Evolutionary conservation across 2,329 filamentous ascomycete species (phyloP).

Genomic region (Colletotrichum magnum): DNA sequence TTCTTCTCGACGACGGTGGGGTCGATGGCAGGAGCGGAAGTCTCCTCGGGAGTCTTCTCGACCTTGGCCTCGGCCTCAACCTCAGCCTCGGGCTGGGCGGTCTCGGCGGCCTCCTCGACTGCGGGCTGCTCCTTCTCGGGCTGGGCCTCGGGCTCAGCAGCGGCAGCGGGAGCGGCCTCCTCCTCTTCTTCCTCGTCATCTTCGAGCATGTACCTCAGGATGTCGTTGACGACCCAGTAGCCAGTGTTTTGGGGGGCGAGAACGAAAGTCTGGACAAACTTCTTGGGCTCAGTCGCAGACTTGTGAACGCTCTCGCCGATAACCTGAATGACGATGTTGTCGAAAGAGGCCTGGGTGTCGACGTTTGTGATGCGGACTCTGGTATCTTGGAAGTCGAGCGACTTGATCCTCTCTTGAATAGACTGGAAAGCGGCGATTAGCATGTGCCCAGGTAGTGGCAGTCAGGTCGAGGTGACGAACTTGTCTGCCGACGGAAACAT

Average conservation of each 20-base stretch:
- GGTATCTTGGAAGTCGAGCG: conserved; percentile 95
- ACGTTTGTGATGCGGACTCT: conserved; percentile 99
- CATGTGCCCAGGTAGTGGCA: conserved; percentile 34
- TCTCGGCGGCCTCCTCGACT: conserved; percentile 63
- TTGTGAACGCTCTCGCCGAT: conserved; percentile 99
- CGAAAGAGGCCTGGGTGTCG: conserved; percentile 91
- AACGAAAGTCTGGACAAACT: conserved; percentile 98
- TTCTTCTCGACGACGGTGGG: conserved; percentile 78
- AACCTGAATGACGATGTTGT: conserved; percentile 97
- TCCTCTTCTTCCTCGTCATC: conserved; percentile 79
- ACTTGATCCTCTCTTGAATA: conserved; percentile 95
- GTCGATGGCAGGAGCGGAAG: conserved; percentile 53
- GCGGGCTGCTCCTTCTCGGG: conserved; percentile 50
- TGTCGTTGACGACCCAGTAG: conserved; percentile 98
- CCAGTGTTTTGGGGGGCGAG: conserved; percentile 96
- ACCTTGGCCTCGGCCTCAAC: conserved; percentile 46
- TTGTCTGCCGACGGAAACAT: conserved; percentile 88
- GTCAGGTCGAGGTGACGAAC: conserved; percentile 65
- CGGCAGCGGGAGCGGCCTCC: conserved; percentile 50
- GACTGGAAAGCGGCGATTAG: conserved; percentile 64
- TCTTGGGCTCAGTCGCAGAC: conserved; percentile 83
- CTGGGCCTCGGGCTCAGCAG: conserved; percentile 51
- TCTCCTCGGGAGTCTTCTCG: conserved; percentile 45
- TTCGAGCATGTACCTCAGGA: conserved; percentile 93
- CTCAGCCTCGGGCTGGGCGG: conserved; percentile 46